Conservation (phyloP, 306 rosid species). For the Luffa aegyptiaca region DNA sequence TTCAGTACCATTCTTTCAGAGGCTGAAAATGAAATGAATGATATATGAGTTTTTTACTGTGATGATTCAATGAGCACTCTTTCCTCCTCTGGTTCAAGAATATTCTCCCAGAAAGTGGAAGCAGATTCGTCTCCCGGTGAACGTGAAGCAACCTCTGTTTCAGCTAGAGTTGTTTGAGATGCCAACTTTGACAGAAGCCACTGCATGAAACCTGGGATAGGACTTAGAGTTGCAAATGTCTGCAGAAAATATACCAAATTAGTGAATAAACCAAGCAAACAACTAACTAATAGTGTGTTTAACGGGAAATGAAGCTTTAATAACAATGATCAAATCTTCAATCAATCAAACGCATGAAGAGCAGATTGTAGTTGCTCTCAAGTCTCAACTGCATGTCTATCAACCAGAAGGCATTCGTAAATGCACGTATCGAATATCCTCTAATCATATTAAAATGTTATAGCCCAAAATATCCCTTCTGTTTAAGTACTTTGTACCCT, state of each 20-base stretch:
- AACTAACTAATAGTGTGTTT: not conserved
- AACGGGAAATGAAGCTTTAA: not conserved
- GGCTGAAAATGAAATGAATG: not conserved
- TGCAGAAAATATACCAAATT: constrained; percentile 15
- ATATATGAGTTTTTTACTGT: constrained; percentile 32
- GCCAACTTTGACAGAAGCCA: constrained; percentile 88
- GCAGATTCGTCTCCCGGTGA: constrained; percentile 29
- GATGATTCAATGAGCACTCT: constrained; percentile 48
- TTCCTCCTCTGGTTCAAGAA: constrained; percentile 75
- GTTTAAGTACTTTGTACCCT: not conserved
- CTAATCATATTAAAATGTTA: not conserved
- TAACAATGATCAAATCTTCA: not conserved
- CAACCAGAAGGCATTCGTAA: not conserved
- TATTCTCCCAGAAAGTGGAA: constrained; percentile 69
- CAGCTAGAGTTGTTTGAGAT: constrained; percentile 49
- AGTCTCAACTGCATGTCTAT: not conserved
- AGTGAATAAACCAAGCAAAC: not conserved
- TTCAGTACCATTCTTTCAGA: not conserved
- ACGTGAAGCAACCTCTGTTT: constrained; percentile 34
- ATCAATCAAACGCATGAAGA: not conserved
- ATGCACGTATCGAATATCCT: not conserved
- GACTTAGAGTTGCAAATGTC: constrained; percentile 93
- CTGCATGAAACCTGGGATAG: constrained; percentile 87
- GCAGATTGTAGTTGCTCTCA: not conserved
- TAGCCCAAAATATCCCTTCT: not conserved